Evolutionary conservation across 345 rosid species (phyloP).

Genomic region (Hibiscus tridactylites): DNA sequence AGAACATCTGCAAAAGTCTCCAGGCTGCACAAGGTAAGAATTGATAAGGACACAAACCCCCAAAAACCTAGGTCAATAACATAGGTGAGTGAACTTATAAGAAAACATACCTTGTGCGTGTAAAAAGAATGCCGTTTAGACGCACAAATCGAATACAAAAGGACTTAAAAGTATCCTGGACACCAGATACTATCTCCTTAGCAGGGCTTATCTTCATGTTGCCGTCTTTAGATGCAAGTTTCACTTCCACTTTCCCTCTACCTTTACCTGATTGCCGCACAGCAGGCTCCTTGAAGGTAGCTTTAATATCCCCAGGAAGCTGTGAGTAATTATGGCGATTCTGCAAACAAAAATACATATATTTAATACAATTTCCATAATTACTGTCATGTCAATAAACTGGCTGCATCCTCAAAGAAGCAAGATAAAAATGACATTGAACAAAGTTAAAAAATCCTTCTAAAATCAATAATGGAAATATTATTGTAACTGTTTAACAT

Average conservation of each 20-base stretch:
- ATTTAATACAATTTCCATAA: not conserved
- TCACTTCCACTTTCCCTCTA: slow-evolving; percentile 51
- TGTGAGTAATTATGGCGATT: slow-evolving; percentile 68
- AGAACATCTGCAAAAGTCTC: slow-evolving; percentile 87
- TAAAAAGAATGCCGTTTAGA: slow-evolving; percentile 86
- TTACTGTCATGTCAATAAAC: not conserved
- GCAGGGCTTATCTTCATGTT: slow-evolving; percentile 33
- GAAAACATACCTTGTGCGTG: slow-evolving; percentile 70
- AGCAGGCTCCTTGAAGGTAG: slow-evolving; percentile 38
- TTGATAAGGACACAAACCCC: not conserved
- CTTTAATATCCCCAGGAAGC: slow-evolving; percentile 39
- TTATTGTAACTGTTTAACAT: not conserved
- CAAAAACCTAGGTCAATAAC: not conserved
- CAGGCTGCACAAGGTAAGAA: slow-evolving; percentile 44
- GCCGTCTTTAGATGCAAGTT: slow-evolving; percentile 37
- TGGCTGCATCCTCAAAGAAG: not conserved
- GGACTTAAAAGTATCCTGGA: slow-evolving; percentile 43
- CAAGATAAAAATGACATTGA: not conserved
- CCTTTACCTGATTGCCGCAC: slow-evolving; percentile 40
- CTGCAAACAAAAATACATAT: slow-evolving; percentile 25
- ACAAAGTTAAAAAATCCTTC: not conserved
- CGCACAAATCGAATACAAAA: slow-evolving; percentile 80
- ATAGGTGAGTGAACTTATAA: not conserved
- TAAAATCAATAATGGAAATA: not conserved
- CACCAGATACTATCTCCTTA: slow-evolving; percentile 37